Percentiles rank a stretch among this genome's conserved stretches.
phyloP scores from a whole-genome alignment of 345 rosid species.

The Arabis alpina region DNA sequence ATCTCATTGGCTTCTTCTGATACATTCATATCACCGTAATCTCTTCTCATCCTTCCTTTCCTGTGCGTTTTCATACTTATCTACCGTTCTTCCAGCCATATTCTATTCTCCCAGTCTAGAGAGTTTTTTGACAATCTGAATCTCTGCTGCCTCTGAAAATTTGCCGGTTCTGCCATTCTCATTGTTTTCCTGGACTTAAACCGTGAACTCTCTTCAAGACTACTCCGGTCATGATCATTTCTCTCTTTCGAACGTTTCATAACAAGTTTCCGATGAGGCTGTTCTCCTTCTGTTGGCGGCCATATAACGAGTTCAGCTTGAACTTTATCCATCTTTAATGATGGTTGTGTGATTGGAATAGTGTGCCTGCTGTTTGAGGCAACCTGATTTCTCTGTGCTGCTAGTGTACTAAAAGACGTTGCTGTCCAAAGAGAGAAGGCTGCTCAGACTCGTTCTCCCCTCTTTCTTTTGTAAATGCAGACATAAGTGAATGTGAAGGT shows the following conservation, averaged over 20 bases:
- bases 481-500: constrained; percentile 58
- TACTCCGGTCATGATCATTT: constrained; percentile 65
- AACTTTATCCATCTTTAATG: constrained; percentile 53
- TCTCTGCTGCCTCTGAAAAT: constrained; percentile 61
- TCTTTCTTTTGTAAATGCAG: constrained; percentile 58
- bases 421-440: constrained; percentile 67
- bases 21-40: constrained; percentile 38
- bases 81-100: constrained; percentile 82
- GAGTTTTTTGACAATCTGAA: constrained; percentile 50
- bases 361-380: constrained; percentile 64
- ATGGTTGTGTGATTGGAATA: constrained; percentile 64
- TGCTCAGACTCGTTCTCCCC: constrained; percentile 60
- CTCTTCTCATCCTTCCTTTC: constrained; percentile 59
- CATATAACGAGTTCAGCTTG: constrained; percentile 74
- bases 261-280: constrained; percentile 69
- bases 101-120: constrained; percentile 63
- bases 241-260: constrained; percentile 76
- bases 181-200: constrained; percentile 73
- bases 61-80: constrained; percentile 60
- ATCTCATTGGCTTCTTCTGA: constrained; percentile 66
- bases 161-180: constrained; percentile 76
- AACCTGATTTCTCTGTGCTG: constrained; percentile 55
- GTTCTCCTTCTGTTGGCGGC: constrained; percentile 79
- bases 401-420: no score
- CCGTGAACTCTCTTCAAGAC: constrained; percentile 73